Evolutionary conservation across 176 grass and related monocot species (phyloP), one percentile per base, ranked within the genome.

Genomic region (Urochloa ruziziensis): DNA sequence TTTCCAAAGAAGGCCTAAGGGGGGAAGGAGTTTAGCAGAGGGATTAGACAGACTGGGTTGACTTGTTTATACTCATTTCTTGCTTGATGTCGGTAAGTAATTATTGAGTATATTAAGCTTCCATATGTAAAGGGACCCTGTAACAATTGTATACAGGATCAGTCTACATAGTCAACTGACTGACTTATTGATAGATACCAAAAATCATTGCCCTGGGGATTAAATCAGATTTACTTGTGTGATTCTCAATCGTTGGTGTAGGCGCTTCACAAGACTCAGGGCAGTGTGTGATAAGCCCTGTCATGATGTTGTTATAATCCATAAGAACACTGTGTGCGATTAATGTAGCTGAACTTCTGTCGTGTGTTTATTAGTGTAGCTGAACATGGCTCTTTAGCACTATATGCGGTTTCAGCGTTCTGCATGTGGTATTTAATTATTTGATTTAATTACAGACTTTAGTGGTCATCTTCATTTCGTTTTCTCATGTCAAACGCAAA

Each of bases 401-500:
- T 66, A 33, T 39, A 37, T 10, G 23, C 10, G 30, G 12, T 53
- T 80, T 80, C 18, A 44, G 27, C 33, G 13, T 67, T 60, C 33
- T 82, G 19, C 12, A 23, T 67, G 62, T 62, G 3, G 9, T 51
- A 25, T 59, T 66, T 53, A 33, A 28, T 14, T 32, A 23, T 69
- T 77, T 61, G n/a, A n/a, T n/a, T 56, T 81, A 7, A 82, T 18
- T 30, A n/a, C 34, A 51, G 6, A 39, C 58, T 75, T 77, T 7
- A 70, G 1, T 58, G 28, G 9, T 58, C 44, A 63, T 86, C 17
- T 29, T 70, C 18, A 70, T 78, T 86, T 56, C 82, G 34, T 37
- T 53, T 70, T 90, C 23, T 82, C 71, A 78, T 77, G 46, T 48
- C 48, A 84, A 68, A 78, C 46, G 21, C 81, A 59, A 46, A 68